Evolutionary conservation across 129 eudicot genomes (phyloP).

Genomic region (Centrapalus pauciflorus): DNA sequence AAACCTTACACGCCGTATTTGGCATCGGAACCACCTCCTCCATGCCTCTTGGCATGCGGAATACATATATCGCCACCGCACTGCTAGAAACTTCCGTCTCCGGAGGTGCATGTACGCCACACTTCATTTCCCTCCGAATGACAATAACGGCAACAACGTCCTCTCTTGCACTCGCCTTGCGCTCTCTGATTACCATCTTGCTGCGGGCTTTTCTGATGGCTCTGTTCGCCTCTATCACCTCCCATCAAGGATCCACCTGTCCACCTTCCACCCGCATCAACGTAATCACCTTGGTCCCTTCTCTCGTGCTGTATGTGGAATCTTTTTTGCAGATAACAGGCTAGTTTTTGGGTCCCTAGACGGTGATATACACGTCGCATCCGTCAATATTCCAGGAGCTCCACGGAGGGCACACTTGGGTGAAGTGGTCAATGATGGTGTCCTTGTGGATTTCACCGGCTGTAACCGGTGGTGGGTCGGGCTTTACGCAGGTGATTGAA

Average conservation of each 20-base stretch:
- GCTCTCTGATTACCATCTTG: conserved; percentile 58
- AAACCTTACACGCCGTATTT: conserved; percentile 52
- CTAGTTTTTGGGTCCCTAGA: conserved; percentile 71
- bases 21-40: conserved; percentile 54
- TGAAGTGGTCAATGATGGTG: conserved; percentile 80
- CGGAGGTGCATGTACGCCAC: conserved; percentile 38
- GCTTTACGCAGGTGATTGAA: conserved; percentile 67
- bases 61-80: conserved; percentile 69
- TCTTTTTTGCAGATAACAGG: conserved; percentile 36
- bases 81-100: conserved; percentile 58
- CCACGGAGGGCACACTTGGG: conserved; percentile 70
- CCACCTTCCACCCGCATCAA: conserved; percentile 70
- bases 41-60: conserved; percentile 67
- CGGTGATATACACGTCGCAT: conserved; percentile 69
- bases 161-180: conserved; percentile 77
- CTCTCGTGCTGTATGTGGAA: conserved; percentile 81
- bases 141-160: conserved; percentile 31
- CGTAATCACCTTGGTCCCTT: conserved; percentile 79
- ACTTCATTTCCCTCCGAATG: conserved; percentile 44
- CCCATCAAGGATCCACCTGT: conserved; percentile 40
- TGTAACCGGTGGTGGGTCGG: conserved; percentile 85
- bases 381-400: conserved; percentile 30
- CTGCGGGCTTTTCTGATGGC: conserved; percentile 91
- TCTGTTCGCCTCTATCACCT: conserved; percentile 75
- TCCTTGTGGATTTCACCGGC: conserved; percentile 78